phyloP scores from a whole-genome alignment of 805 yeast genomes.

The Candida schatavii region DNA sequence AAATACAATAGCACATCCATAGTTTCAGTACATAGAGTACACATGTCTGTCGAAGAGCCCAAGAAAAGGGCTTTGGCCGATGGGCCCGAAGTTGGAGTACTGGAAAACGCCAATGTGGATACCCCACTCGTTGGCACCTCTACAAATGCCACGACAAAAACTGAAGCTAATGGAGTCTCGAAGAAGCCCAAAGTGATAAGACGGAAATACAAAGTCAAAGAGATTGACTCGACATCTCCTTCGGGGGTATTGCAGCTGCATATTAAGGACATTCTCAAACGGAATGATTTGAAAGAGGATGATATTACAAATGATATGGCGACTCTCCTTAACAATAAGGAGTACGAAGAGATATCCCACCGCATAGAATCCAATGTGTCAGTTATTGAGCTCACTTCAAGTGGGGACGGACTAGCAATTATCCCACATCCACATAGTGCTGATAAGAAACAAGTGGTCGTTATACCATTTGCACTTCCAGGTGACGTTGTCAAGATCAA shows the following conservation, averaged over 20 bases:
- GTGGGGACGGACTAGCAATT: slow-evolving; percentile 84
- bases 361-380: slow-evolving; percentile 56
- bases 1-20: no score
- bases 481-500: slow-evolving; percentile 74
- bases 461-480: slow-evolving; percentile 85
- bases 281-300: slow-evolving; percentile 39
- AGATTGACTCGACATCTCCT: slow-evolving; percentile 74
- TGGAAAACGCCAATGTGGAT: background rate
- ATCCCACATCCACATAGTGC: slow-evolving; percentile 54
- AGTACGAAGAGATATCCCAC: slow-evolving; percentile 49
- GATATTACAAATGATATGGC: slow-evolving; percentile 65
- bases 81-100: no score
- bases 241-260: slow-evolving; percentile 76
- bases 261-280: slow-evolving; percentile 55
- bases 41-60: background rate
- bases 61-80: background rate
- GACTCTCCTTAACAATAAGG: slow-evolving; percentile 58
- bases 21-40: no score
- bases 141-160: no score
- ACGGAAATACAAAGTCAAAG: slow-evolving; percentile 60
- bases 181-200: slow-evolving; percentile 25
- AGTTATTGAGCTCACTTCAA: slow-evolving; percentile 61
- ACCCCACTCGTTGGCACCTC: no score
- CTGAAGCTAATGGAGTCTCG: no score
- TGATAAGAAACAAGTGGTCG: slow-evolving; percentile 54